These are phyloP conservation scores for Aspergillus steynii DNA, from an alignment of 495 filamentous ascomycete genomes.

Conservation along the genomic window DNA sequence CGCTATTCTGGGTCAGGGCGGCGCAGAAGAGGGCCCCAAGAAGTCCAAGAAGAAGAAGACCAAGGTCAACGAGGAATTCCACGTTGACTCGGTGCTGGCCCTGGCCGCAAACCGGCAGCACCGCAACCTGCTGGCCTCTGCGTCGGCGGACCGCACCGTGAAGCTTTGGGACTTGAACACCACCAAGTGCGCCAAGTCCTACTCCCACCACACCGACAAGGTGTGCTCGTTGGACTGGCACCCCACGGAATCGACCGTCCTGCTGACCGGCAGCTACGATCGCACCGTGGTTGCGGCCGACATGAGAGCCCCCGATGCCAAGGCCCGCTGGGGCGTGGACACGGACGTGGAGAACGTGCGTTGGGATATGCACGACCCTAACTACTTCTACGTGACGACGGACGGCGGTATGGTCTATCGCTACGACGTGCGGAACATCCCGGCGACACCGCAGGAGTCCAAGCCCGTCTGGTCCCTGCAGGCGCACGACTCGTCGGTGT, in stretches of 20 bases:
- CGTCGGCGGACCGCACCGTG: slow-evolving; percentile 92
- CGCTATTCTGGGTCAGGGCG: slow-evolving; percentile 88
- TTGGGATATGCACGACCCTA: slow-evolving; percentile 90
- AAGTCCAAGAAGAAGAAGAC: slow-evolving; percentile 83
- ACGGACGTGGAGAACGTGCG: slow-evolving; percentile 88
- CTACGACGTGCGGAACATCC: slow-evolving; percentile 74
- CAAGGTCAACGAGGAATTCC: slow-evolving; percentile 87
- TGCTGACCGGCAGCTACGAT: slow-evolving; percentile 93
- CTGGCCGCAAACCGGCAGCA: slow-evolving; percentile 91
- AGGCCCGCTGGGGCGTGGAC: slow-evolving; percentile 86
- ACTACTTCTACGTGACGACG: slow-evolving; percentile 93
- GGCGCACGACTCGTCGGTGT: slow-evolving; percentile 91
- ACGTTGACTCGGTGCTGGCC: slow-evolving; percentile 90
- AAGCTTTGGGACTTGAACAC: slow-evolving; percentile 98
- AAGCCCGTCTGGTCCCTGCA: slow-evolving; percentile 93
- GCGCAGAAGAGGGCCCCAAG: slow-evolving; percentile 39
- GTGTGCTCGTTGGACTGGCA: slow-evolving; percentile 96
- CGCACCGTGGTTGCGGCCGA: slow-evolving; percentile 87
- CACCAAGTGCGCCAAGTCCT: slow-evolving; percentile 88
- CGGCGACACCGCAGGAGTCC: slow-evolving; percentile 64
- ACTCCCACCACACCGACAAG: slow-evolving; percentile 88
- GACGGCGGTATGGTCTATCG: slow-evolving; percentile 88
- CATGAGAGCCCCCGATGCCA: slow-evolving; percentile 85
- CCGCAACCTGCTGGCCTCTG: slow-evolving; percentile 91
- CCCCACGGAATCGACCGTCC: slow-evolving; percentile 76